phyloP scores from a whole-genome alignment of 495 filamentous ascomycete species.

The Trichoderma parareesei region DNA sequence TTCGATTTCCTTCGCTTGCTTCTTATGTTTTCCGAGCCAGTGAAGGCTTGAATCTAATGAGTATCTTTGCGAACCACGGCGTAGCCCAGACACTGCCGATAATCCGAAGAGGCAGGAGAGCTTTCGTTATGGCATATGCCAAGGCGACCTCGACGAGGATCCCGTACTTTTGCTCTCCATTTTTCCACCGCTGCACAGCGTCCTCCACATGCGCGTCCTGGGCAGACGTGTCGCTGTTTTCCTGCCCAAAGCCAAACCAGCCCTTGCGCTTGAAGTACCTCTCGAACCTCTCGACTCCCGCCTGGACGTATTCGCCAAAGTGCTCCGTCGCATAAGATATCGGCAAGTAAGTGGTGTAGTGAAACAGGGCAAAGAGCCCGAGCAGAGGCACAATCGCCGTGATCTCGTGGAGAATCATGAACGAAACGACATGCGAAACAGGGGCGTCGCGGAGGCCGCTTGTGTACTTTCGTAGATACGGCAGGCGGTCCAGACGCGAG shows the following conservation, averaged over 20 bases:
- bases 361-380: conserved; percentile 66
- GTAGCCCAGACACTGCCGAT: conserved; percentile 76
- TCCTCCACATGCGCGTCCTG: conserved; percentile 15
- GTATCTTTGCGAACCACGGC: conserved; percentile 80
- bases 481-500: conserved; percentile 47
- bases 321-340: conserved; percentile 34
- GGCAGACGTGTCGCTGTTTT: conserved; percentile 16
- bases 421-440: conserved; percentile 72
- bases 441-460: conserved; percentile 64
- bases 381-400: conserved; percentile 77
- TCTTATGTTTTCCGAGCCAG: conserved; percentile 2
- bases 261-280: conserved; percentile 36
- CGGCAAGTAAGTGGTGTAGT: conserved; percentile 62
- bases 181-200: conserved; percentile 20
- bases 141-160: conserved; percentile 66
- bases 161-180: conserved; percentile 36
- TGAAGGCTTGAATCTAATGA: conserved; percentile 37
- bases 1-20: neutral
- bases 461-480: conserved; percentile 57
- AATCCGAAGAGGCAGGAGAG: conserved; percentile 67
- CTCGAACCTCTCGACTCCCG: conserved; percentile 38
- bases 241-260: conserved; percentile 38
- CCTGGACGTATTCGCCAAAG: conserved; percentile 32
- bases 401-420: conserved; percentile 84
- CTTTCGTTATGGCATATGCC: conserved; percentile 84